phyloP scores from a whole-genome alignment of 345 rosid genomes.

The Clausena lansium region DNA sequence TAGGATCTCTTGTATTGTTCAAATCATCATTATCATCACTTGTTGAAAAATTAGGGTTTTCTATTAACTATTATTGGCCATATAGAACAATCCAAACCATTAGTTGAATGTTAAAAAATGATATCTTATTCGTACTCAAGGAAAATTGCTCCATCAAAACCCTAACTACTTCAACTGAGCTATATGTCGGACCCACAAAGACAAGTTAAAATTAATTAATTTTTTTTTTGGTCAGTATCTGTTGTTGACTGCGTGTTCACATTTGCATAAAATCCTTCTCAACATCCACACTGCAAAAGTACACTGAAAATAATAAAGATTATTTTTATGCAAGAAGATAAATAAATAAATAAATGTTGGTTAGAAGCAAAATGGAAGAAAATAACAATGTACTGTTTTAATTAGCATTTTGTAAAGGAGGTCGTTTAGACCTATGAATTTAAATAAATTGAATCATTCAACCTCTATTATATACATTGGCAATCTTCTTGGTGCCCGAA shows the following conservation, averaged over 20 bases:
- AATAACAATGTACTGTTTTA: too few relatives aligned
- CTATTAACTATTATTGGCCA: too few relatives aligned
- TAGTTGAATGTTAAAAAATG: background rate
- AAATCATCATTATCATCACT: background rate
- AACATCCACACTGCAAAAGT: too few relatives aligned
- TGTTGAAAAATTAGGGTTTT: background rate
- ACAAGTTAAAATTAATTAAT: background rate
- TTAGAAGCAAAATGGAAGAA: too few relatives aligned
- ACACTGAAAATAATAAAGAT: too few relatives aligned
- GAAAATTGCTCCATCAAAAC: background rate
- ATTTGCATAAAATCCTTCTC: background rate
- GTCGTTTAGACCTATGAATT: too few relatives aligned
- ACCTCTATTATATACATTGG: too few relatives aligned
- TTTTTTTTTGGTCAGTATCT: background rate
- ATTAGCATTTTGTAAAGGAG: too few relatives aligned
- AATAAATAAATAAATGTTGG: too few relatives aligned
- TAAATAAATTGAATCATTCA: too few relatives aligned
- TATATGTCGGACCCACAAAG: background rate
- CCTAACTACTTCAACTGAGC: conserved; percentile 10
- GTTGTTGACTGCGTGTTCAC: too few relatives aligned
- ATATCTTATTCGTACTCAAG: background rate
- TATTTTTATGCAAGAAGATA: too few relatives aligned
- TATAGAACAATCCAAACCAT: conserved; percentile 1
- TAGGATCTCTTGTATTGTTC: background rate
- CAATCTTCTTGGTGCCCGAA: background rate